Evolutionary conservation across 2,329 filamentous ascomycete genomes (phyloP).

Genomic region (Cryphonectria radicalis): DNA sequence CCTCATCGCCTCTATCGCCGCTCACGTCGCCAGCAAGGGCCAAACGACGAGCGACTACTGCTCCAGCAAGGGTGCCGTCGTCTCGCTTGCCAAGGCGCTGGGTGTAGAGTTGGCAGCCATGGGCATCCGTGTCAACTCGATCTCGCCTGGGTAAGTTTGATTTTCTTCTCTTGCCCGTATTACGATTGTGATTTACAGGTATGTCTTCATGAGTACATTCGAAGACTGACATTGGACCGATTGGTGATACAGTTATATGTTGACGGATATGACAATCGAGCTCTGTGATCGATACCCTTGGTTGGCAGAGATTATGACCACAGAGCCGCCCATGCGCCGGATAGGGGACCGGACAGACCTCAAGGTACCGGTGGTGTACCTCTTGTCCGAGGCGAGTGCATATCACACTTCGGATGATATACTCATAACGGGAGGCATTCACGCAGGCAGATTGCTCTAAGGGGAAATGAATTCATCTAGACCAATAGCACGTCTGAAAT

Average conservation of each 20-base stretch:
- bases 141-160: conserved; percentile 40
- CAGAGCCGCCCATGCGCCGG: conserved; percentile 44
- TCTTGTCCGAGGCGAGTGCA: conserved; percentile 45
- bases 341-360: conserved; percentile 45
- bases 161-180: no score
- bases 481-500: no score
- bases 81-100: conserved; percentile 47
- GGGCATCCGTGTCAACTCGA: conserved; percentile 39
- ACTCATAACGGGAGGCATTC: conserved; percentile 43
- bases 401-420: conserved; percentile 48
- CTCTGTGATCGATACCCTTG: conserved; percentile 36
- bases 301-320: conserved; percentile 42
- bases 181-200: no score
- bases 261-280: conserved; percentile 42
- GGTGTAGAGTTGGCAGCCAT: conserved; percentile 41
- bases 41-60: conserved; percentile 45
- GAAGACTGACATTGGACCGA: neutral
- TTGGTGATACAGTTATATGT: conserved; percentile 36
- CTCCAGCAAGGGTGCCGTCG: conserved; percentile 51
- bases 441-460: conserved; percentile 33
- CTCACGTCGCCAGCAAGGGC: conserved; percentile 37
- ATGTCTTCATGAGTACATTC: no score
- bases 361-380: conserved; percentile 45
- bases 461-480: no score
- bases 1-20: conserved; percentile 41